Evolutionary conservation across 2,329 filamentous ascomycete genomes (phyloP), one percentile per base, ranked within the genome.

Genomic region (Mycocentrospora acerina): DNA sequence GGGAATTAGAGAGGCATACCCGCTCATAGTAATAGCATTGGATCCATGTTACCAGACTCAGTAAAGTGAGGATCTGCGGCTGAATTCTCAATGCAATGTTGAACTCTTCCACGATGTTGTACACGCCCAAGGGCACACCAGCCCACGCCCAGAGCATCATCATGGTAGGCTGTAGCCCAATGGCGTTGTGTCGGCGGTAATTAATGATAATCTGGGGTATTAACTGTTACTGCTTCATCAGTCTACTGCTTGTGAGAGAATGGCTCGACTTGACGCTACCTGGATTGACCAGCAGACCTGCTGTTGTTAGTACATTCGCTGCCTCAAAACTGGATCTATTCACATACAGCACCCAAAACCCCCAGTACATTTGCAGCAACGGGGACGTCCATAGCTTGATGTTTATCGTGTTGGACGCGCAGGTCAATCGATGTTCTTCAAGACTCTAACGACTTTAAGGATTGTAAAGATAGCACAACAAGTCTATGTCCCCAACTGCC

Each of bases 71-170:
- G n/a, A 80, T 74, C 51, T 80, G 76, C 2, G 77, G 75, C 54
- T 81, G 77, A n/a, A 81, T 67, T 24, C 70, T 65, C 2, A 80
- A 55, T 2, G 77, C 76, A 27, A 79, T 55, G 44, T 77, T 79
- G 64, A 78, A 77, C 12, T 72, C 55, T 35, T 73, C 69, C 1
- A 75, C 74, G 24, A 80, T 78, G 47, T 79, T 80, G 59, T 80
- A 80, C 10, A 79, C 76, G 2, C 83, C 84, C 0, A 87, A 69
- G 0, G 83, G 83, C 0, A 86, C 78, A 0, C 83, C 83, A 2
- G 83, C 83, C 68, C 74, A 79, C 0, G 81, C 80, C 76, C 83
- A 87, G 2, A 86, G 71, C 59, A 87, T 76, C 82, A 87, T 86
- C 83, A 87, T 86, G 0, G 80, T 79, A 0, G 79, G 75, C 33